These are phyloP conservation scores for Candida quercuum DNA, from an alignment of 805 yeast genomes.

Conservation along the genomic window DNA sequence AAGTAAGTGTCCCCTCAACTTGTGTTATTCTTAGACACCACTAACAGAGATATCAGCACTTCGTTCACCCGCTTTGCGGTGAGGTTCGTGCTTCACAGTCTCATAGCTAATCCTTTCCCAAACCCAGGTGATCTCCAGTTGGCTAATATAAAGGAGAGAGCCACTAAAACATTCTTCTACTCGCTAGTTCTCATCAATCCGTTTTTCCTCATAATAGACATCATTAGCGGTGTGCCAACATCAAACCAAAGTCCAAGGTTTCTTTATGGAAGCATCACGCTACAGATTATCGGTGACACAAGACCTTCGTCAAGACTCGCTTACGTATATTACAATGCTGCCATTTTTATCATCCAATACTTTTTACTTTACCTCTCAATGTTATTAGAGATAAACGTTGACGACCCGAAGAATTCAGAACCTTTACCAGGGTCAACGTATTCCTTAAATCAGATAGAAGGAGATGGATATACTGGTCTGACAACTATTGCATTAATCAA, in stretches of 20 bases:
- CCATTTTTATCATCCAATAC: slow-evolving; percentile 26
- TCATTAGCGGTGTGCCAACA: slow-evolving; percentile 27
- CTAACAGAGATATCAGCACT: slow-evolving; percentile 10
- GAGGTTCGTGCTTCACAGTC: slow-evolving; percentile 32
- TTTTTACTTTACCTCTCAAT: slow-evolving; percentile 25
- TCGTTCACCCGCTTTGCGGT: slow-evolving; percentile 24
- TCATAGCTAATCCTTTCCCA: slow-evolving; percentile 38
- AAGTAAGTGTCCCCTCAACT: slow-evolving; percentile 11
- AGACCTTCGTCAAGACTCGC: slow-evolving; percentile 23
- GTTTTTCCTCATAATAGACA: slow-evolving; percentile 28
- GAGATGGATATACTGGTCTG: slow-evolving; percentile 44
- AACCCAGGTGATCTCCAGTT: slow-evolving; percentile 22
- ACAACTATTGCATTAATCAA: slow-evolving; percentile 30
- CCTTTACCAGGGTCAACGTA: slow-evolving; percentile 23
- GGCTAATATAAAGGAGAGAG: slow-evolving; percentile 15
- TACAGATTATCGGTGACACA: slow-evolving; percentile 45
- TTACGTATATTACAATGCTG: slow-evolving; percentile 26
- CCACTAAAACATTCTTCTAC: slow-evolving; percentile 27
- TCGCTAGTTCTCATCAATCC: slow-evolving; percentile 21
- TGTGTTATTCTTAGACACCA: not conserved
- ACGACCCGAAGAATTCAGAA: slow-evolving; percentile 22
- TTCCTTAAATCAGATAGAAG: slow-evolving; percentile 16
- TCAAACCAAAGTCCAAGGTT: slow-evolving; percentile 13
- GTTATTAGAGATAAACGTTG: slow-evolving; percentile 26
- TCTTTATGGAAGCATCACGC: slow-evolving; percentile 32